Base-by-base conservation (phyloP, 2,329 filamentous ascomycete species). In the Furcasterigmium furcatum region DNA sequence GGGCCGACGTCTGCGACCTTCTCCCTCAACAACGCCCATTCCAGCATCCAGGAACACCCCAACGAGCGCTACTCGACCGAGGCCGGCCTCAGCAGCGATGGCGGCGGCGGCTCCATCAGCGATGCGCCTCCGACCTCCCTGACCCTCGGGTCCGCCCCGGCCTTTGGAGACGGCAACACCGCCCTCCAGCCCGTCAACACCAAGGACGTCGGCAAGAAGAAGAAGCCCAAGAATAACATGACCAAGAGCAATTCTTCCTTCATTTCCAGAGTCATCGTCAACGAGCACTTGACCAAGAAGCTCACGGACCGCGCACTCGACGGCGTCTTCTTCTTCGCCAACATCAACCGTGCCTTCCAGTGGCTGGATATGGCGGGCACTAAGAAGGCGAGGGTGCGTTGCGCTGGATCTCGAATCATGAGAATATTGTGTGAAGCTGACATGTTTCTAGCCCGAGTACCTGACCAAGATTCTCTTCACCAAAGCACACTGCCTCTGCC, bases 241-340 rank as follows among this genome's bases (percentile, higher is more conserved):
- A 85, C 92, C 43, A 99, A 99, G 74, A 97, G 91, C 70, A 97
- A 96, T 66, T 99, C 94, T 9, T 96, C 92, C 1, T 99, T 96
- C 61, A 94, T 99, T 24, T 96, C 92, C n/a, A 77, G 94, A 45
- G 92, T 96, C 25, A 96, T 97, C 52, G 85, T 91, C 14, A 88
- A 96, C 58, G 94, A 99, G 57, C 77, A 77, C 5, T 67, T 95
- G 45, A 77, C 79, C 19, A 95, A 94, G 67, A 84, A 88, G 52
- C 67, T 97, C 51, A 79, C 82, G 41, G 94, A 97, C 25, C 84
- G 89, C 51, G 82, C 84, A 12, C 74, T 76, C 3, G 88, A 94
- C 52, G 91, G 91, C 1, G 66, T 94, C 4, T 95, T 94, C 66
- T 88, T 87, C 3, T 97, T 99, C 73, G 91, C 88, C 40, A 99